Percentiles rank a stretch among this genome's conserved stretches.
These are phyloP conservation scores for Allantophomopsis cytisporea DNA, from an alignment of 2,329 filamentous ascomycete species.

Conservation along the genomic window DNA sequence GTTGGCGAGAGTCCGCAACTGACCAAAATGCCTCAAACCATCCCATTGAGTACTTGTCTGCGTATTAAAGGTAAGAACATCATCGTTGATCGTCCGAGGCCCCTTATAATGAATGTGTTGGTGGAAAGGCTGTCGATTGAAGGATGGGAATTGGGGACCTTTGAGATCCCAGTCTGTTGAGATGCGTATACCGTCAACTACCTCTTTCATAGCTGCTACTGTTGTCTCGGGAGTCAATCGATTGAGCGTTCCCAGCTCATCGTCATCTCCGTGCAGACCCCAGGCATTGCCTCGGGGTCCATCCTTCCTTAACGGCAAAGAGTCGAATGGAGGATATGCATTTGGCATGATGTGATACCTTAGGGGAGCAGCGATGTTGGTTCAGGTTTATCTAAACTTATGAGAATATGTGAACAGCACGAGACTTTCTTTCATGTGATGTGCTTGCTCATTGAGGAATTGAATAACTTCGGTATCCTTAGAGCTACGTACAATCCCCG, in stretches of 20 bases:
- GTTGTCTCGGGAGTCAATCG: slow-evolving; percentile 27
- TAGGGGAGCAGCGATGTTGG: no score
- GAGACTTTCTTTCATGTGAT: no score
- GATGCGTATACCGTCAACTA: slow-evolving; percentile 24
- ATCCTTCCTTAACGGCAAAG: slow-evolving; percentile 23
- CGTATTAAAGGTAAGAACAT: slow-evolving; percentile 23
- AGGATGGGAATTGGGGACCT: slow-evolving; percentile 10
- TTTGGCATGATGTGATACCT: not conserved
- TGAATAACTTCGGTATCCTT: no score
- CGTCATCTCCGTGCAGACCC: slow-evolving; percentile 28
- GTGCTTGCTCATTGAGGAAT: no score
- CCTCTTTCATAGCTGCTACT: slow-evolving; percentile 24
- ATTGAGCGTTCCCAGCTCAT: slow-evolving; percentile 28
- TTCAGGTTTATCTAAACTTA: no score
- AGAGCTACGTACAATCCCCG: no score
- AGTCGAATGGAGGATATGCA: slow-evolving; percentile 20
- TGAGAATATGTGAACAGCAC: no score
- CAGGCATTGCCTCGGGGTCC: slow-evolving; percentile 28
- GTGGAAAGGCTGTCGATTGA: slow-evolving; percentile 14
- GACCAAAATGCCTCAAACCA: slow-evolving; percentile 24
- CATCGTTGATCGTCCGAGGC: slow-evolving; percentile 12
- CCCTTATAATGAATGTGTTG: slow-evolving; percentile 13
- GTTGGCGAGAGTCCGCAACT: no score
- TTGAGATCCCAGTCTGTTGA: slow-evolving; percentile 20
- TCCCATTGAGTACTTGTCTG: slow-evolving; percentile 31